Evolutionary conservation across 495 filamentous ascomycete species (phyloP), one percentile per base, ranked within the genome.

Genomic region (Halenospora varia): DNA sequence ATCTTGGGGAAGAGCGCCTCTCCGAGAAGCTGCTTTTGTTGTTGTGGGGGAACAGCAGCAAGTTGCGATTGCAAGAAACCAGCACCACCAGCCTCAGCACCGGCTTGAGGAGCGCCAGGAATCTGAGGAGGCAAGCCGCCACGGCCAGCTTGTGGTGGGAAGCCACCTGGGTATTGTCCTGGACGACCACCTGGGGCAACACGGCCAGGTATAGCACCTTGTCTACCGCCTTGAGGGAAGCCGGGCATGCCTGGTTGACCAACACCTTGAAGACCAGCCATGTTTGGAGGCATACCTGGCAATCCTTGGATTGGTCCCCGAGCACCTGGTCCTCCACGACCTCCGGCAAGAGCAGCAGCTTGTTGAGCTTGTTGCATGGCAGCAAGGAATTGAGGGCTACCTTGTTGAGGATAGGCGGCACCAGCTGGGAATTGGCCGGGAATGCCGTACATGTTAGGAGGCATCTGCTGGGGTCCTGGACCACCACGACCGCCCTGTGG

Each of bases 1-100:
- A 99, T 97, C 87, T 97, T 97, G 62, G 94, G 94, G 81, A 97
- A 99, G 51, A 99, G 84, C 53, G 88, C 87, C 77, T 99, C 94
- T 65, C 94, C 94, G 53, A 99, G 83, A 75, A 96, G 86, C 79
- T 99, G 94, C 85, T 99, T 99, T 79, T 97, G 95, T 69, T 91
- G 87, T 29, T 49, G 79, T 65, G 59, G 68, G 57, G 18, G 71
- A 61, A 65, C 73, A 61, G 25, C 13, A 8, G 60, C 53, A 35
- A 82, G 75, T 67, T 81, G 80, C 3, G 70, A 64, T 61, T 82
- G 78, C 44, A 82, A 66, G 24, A 75, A 62, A 53, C 68, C 66
- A 59, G 61, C 66, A 52, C 69, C 73, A 53, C 65, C 75, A 39
- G 44, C 70, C 56, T 57, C 62, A 0, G 35, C 19, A 18, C 18